Base-by-base conservation (phyloP, 2,329 filamentous ascomycete species). In the Neofusicoccum ribis region DNA sequence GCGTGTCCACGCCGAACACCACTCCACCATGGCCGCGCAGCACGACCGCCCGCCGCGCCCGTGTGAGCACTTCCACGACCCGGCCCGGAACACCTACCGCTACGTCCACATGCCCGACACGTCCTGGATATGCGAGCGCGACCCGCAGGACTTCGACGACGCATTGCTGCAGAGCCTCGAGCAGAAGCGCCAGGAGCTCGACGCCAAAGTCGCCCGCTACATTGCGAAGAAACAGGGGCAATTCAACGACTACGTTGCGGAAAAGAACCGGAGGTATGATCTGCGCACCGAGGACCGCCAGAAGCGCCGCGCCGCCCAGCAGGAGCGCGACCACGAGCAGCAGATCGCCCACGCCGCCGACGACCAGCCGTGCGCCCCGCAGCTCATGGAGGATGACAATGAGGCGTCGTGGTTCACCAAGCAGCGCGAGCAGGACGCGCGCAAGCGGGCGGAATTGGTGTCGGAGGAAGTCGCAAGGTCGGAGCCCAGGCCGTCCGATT, bases 161-260 rank as follows among this genome's bases (percentile, higher is more conserved):
- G 37, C 54, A 37, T 61, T 65, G 63, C 54, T 65, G 46, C 54
- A 60, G 34, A 65, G 46, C 47, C 63, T 65, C 56, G 63, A 65
- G 44, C 54, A 60, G 54, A 65, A 65, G 37, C 63, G 63, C 37
- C 56, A 52, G 46, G 63, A 65, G 34, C 63, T 65, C 54, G 63
- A 65, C 63, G 63, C 63, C 36, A 65, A 65, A 47, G 56, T 65
- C 36, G 46, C 46, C 27, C 63, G 63, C 44, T 65, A 65, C 56
- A 65, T 65, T 17, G 46, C 47, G n/a, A 65, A 65, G 56, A 65
- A 65, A 52, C 63, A 65, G 63, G 63, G 54, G 54, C 63, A 65
- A 61, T 65, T 60, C 37, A 52, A 65, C 54, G 63, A 65, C 47
- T 65, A 49, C 27, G 63, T 65, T n/a, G 56, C 47, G 46, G 63